A percentile compares a stretch with the other conserved stretches of the same genome.
phyloP scores from a whole-genome alignment of 345 rosid genomes.

The Mangifera indica region DNA sequence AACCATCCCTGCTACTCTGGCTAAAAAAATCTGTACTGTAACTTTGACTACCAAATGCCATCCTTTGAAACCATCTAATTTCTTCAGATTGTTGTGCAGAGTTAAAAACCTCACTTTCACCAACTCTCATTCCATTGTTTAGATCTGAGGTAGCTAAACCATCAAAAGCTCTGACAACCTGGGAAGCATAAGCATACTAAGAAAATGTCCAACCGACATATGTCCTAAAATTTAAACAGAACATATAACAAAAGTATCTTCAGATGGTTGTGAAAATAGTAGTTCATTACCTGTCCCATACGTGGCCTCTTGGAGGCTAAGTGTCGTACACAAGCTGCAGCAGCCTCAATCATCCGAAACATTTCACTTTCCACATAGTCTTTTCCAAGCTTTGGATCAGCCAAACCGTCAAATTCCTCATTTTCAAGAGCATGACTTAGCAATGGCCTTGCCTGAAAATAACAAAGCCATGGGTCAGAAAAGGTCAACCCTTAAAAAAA shows the following conservation, averaged over 20 bases:
- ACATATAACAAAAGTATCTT: not conserved
- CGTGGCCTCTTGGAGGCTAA: slow-evolving; percentile 85
- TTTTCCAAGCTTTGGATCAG: slow-evolving; percentile 71
- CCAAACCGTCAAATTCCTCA: slow-evolving; percentile 55
- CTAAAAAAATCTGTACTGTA: slow-evolving; percentile 71
- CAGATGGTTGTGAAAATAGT: not conserved
- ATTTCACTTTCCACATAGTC: slow-evolving; percentile 64
- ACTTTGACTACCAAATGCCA: slow-evolving; percentile 87
- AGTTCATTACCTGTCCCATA: slow-evolving; percentile 75
- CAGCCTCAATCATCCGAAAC: slow-evolving; percentile 84
- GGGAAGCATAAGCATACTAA: slow-evolving; percentile 27
- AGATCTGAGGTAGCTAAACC: slow-evolving; percentile 65
- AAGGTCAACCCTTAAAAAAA: not conserved
- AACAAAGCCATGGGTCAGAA: slow-evolving; percentile 14
- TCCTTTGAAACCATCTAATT: slow-evolving; percentile 78
- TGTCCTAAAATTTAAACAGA: not conserved
- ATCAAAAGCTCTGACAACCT: slow-evolving; percentile 87
- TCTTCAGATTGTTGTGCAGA: slow-evolving; percentile 79
- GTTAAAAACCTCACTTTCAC: slow-evolving; percentile 77
- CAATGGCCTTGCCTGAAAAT: slow-evolving; percentile 82
- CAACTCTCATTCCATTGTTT: slow-evolving; percentile 84
- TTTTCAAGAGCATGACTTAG: slow-evolving; percentile 67
- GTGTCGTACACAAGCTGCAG: slow-evolving; percentile 91
- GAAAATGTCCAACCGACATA: slow-evolving; percentile 1
- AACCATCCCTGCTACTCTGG: slow-evolving; percentile 32